phyloP scores from a whole-genome alignment of 2,329 filamentous ascomycete genomes.

The Alternaria triticina region DNA sequence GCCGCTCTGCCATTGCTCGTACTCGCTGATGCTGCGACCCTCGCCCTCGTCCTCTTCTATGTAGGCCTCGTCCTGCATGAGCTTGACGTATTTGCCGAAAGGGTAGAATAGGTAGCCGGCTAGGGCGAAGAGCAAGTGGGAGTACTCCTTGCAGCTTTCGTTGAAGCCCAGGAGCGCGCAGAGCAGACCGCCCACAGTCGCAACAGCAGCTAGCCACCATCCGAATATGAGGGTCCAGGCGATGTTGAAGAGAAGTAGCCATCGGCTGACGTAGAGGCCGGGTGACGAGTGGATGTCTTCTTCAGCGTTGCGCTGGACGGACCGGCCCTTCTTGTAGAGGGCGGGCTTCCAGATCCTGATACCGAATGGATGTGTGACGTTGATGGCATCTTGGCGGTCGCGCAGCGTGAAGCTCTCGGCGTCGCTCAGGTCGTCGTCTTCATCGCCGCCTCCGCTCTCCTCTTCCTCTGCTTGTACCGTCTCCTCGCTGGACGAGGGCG shows the following conservation, averaged over 20 bases:
- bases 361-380: slow-evolving; percentile 97
- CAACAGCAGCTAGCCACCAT: slow-evolving; percentile 89
- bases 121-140: slow-evolving; percentile 81
- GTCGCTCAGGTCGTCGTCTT: slow-evolving; percentile 79
- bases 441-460: slow-evolving; percentile 62
- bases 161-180: slow-evolving; percentile 83
- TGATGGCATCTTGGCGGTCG: slow-evolving; percentile 96
- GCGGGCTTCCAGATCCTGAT: slow-evolving; percentile 99
- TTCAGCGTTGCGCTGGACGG: slow-evolving; percentile 94
- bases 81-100: slow-evolving; percentile 92
- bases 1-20: slow-evolving; percentile 98
- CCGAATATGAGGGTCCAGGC: slow-evolving; percentile 92
- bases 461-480: slow-evolving; percentile 47
- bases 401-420: slow-evolving; percentile 98
- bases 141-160: slow-evolving; percentile 82
- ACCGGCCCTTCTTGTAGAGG: slow-evolving; percentile 95
- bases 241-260: slow-evolving; percentile 87
- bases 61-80: slow-evolving; percentile 94
- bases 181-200: slow-evolving; percentile 73
- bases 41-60: slow-evolving; percentile 93
- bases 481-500: slow-evolving; percentile 48
- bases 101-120: slow-evolving; percentile 91
- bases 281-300: slow-evolving; percentile 96
- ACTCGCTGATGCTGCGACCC: slow-evolving; percentile 95
- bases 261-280: slow-evolving; percentile 81